phyloP scores from a whole-genome alignment of 2,329 filamentous ascomycete genomes.

The Aspergillus intermedius region DNA sequence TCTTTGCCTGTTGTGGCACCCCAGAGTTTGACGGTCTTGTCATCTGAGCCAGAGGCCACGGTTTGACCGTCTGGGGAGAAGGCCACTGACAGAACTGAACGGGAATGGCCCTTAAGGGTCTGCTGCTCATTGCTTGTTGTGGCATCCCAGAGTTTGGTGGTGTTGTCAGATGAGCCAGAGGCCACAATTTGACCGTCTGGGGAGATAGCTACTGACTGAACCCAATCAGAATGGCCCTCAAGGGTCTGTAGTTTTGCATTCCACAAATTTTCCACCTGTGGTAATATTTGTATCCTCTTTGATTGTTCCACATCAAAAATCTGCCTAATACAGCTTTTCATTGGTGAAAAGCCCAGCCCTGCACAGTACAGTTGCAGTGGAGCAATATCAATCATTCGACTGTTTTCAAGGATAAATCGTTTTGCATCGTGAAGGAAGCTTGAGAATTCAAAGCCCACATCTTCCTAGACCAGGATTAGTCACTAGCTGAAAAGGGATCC shows the following conservation, averaged over 20 bases:
- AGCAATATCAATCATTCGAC: constrained; percentile 16
- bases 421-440: constrained; percentile 21
- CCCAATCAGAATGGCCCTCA: constrained; percentile 11
- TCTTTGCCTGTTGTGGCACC: too few species aligned
- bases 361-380: constrained; percentile 9
- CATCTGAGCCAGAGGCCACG: too few species aligned
- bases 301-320: neutral
- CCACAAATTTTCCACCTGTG: constrained; percentile 9
- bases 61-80: too few species aligned
- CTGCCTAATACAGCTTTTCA: neutral
- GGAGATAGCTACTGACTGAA: constrained; percentile 19
- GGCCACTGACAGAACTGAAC: too few species aligned
- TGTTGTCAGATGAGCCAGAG: too few species aligned
- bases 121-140: too few species aligned
- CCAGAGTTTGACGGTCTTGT: too few species aligned
- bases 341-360: neutral
- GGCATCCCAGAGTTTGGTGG: too few species aligned
- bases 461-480: neutral
- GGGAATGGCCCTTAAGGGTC: too few species aligned
- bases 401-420: constrained; percentile 21
- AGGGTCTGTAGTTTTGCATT: constrained; percentile 17
- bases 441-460: neutral
- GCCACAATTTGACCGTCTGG: too few species aligned
- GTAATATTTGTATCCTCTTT: neutral
- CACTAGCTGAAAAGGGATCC: neutral